Evolutionary conservation across 305 asterid genomes (phyloP), one percentile per base, ranked within the genome.

Genomic region (Coffea humblotiana): DNA sequence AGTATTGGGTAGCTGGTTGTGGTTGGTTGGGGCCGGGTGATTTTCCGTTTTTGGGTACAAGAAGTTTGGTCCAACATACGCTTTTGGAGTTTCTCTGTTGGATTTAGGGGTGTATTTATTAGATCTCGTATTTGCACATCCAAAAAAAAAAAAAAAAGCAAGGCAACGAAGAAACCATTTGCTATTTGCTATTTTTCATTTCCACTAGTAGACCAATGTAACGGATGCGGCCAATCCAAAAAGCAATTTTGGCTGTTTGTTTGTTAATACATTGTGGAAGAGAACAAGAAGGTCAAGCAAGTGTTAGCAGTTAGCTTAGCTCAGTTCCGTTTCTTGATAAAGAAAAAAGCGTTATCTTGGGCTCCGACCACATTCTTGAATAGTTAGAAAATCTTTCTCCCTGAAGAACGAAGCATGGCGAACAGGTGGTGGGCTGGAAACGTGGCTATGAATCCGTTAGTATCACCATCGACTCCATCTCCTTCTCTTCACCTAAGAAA

Each of bases 381-480:
- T 76, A 83, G 81, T 69, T 77, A 71, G 76, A 48, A 8, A 48
- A 21, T 37, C 76, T 80, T 74, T 16, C 72, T 78, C 63, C 8
- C 69, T 78, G 68, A 76, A 71, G 71, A 72, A 79, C 13, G 35
- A 72, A 78, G 19, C 35, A 64, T 91, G 97, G 91, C 92, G 7
- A 90, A 90, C 81, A 79, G 91, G 76, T 90, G 92, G 94, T 88
- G 94, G 94, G 84, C 82, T 51, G 92, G 87, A 66, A 87, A 88
- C 78, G 56, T 81, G 81, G 86, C 76, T 77, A 84, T 87, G 88
- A 88, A 88, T 71, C 88, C 88, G 49, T 77, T 88, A 85, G 69
- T 61, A 52, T 82, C 87, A 49, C 76, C 86, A 29, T 69, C 87
- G 69, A 11, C 81, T 7, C 76, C 87, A 29, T 47, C 77, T 49